phyloP scores from a whole-genome alignment of 352 stramenopile species.

The Globisporangium splendens region DNA sequence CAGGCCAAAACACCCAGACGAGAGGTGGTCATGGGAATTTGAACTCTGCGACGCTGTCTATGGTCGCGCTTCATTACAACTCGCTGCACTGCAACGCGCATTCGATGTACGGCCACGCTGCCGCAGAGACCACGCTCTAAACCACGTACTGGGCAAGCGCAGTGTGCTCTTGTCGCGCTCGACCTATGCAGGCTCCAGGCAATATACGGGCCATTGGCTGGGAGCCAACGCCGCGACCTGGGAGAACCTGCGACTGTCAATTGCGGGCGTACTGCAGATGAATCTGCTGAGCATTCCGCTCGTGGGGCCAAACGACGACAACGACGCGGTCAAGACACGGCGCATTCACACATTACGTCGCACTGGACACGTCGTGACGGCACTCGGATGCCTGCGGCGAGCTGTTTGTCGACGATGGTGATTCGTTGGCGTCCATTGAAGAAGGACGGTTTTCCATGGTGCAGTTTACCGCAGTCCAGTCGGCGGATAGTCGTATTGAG shows the following conservation, averaged over 20 bases:
- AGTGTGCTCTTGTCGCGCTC: conserved; percentile 67
- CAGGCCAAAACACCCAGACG: conserved; percentile 40
- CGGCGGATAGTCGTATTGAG: conserved; percentile 30
- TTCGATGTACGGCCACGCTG: conserved; percentile 73
- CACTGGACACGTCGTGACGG: conserved; percentile 26
- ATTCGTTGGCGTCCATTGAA: conserved; percentile 58
- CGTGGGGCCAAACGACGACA: conserved; percentile 56
- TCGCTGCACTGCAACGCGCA: conserved; percentile 88
- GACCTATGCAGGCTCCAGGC: conserved; percentile 64
- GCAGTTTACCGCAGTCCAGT: conserved; percentile 35
- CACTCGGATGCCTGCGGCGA: conserved; percentile 37
- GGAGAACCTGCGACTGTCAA: conserved; percentile 73
- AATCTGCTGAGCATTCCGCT: conserved; percentile 76
- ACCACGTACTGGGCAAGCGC: conserved; percentile 48
- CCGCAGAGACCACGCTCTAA: conserved; percentile 54
- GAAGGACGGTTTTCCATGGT: conserved; percentile 55
- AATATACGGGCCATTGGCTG: conserved; percentile 61
- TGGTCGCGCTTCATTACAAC: conserved; percentile 58
- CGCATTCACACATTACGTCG: conserved; percentile 50
- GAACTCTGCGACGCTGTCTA: conserved; percentile 73
- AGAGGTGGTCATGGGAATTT: conserved; percentile 58
- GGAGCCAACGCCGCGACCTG: conserved; percentile 59
- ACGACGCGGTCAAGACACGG: conserved; percentile 54
- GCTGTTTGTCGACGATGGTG: conserved; percentile 73
- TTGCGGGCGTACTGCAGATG: conserved; percentile 70